These are phyloP conservation scores for Ceratocystis cacaofunesta DNA, from an alignment of 2,329 filamentous ascomycete genomes.

Conservation along the genomic window DNA sequence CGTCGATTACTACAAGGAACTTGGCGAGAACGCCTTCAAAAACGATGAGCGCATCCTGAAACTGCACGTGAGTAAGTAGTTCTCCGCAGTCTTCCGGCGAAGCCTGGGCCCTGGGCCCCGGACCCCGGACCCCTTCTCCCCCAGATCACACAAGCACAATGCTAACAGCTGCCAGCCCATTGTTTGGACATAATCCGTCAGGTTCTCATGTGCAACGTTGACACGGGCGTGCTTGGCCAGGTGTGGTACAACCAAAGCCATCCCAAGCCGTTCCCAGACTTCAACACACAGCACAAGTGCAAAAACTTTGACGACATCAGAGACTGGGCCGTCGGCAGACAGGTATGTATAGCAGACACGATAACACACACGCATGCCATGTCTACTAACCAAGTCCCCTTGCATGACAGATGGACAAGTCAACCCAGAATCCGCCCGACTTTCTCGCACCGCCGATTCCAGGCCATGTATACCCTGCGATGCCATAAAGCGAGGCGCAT, in stretches of 20 bases:
- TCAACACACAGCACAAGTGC: slow-evolving; percentile 45
- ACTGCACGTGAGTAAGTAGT: slow-evolving; percentile 36
- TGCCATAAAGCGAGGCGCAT: slow-evolving; percentile 4
- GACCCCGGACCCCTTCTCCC: too few relatives aligned
- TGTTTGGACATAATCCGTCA: slow-evolving; percentile 48
- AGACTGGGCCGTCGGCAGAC: slow-evolving; percentile 38
- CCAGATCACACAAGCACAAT: too few relatives aligned
- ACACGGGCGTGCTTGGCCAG: slow-evolving; percentile 45
- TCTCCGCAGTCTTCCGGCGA: too few relatives aligned
- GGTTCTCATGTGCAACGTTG: slow-evolving; percentile 47
- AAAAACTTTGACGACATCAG: slow-evolving; percentile 40
- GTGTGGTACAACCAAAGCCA: slow-evolving; percentile 38
- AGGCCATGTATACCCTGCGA: slow-evolving; percentile 10
- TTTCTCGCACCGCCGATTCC: slow-evolving; percentile 11
- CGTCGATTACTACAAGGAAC: slow-evolving; percentile 38
- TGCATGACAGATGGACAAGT: slow-evolving; percentile 8
- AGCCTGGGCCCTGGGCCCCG: too few relatives aligned
- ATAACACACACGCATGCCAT: neutral
- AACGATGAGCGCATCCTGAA: slow-evolving; percentile 41
- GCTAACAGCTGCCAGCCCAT: slow-evolving; percentile 29
- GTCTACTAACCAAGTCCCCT: neutral
- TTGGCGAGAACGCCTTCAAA: slow-evolving; percentile 37
- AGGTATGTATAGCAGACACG: slow-evolving; percentile 25
- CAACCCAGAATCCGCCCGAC: slow-evolving; percentile 14
- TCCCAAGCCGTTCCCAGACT: slow-evolving; percentile 42